Percentiles rank a stretch among this genome's conserved stretches.
Evolutionary conservation across 140 eudicot species (phyloP).

Genomic region (Cichorium intybus): DNA sequence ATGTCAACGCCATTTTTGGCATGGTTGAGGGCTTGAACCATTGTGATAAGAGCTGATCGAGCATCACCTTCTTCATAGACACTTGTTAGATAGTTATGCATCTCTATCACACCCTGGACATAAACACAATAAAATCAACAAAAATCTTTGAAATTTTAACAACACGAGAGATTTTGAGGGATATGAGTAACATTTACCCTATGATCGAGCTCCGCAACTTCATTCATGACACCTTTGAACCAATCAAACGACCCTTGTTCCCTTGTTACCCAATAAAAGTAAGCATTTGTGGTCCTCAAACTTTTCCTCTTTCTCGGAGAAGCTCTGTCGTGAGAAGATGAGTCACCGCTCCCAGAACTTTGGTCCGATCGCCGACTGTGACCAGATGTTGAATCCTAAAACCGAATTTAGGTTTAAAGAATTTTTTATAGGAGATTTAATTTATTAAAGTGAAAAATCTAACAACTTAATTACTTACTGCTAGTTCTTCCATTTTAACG

Average conservation of each 20-base stretch:
- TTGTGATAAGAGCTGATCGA: slow-evolving; percentile 93
- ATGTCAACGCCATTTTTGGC: slow-evolving; percentile 98
- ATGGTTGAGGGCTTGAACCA: slow-evolving; percentile 99
- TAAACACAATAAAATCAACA: background rate
- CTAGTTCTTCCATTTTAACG: slow-evolving; percentile 90
- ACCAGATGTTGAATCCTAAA: slow-evolving; percentile 70
- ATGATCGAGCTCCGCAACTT: slow-evolving; percentile 94
- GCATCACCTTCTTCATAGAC: slow-evolving; percentile 99
- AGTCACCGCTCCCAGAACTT: slow-evolving; percentile 49
- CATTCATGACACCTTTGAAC: slow-evolving; percentile 99
- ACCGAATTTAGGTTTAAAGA: slow-evolving; percentile 1
- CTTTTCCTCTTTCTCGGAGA: slow-evolving; percentile 58
- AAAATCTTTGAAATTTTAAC: background rate
- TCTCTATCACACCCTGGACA: slow-evolving; percentile 90
- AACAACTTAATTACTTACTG: slow-evolving; percentile 40
- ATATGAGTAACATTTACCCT: slow-evolving; percentile 53
- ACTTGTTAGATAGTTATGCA: slow-evolving; percentile 96
- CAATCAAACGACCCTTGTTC: slow-evolving; percentile 99
- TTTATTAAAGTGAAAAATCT: background rate
- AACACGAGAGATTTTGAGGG: background rate
- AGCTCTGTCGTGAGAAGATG: slow-evolving; percentile 39
- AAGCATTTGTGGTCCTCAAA: slow-evolving; percentile 87
- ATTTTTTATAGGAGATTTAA: background rate
- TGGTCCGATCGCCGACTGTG: slow-evolving; percentile 60
- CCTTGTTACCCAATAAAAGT: slow-evolving; percentile 98